Evolutionary conservation across 2,329 filamentous ascomycete species (phyloP), one percentile per base, ranked within the genome.

Genomic region (Claviceps sp.): DNA sequence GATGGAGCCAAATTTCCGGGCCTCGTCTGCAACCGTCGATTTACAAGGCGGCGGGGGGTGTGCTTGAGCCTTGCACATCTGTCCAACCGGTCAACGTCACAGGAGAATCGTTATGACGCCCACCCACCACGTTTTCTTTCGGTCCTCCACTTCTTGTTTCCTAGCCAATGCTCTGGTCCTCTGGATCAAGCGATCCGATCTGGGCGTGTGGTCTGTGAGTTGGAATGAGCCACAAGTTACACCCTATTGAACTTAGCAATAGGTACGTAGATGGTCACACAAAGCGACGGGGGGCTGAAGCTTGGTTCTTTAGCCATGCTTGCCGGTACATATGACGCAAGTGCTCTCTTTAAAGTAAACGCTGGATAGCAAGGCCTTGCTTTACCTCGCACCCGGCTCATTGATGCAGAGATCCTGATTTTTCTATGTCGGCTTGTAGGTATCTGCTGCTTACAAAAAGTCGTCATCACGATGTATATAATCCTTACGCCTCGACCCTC

Each of bases 291-390:
- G 1, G 34, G 34, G 18, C 4, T 3, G 40, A 48, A 50, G 42
- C 48, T 42, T 30, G 48, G 44, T 42, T 26, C 38, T 13, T n/a
- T 24, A 37, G 44, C 49, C 49, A 46, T 36, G 41, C 34, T 48
- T 18, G 37, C 42, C 24, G 34, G 44, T 24, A 41, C 50, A 30
- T 18, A 54, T 54, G 53, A 54, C 53, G 51, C 49, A 54, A 52
- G 34, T 14, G 47, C 18, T 5, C 37, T 20, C 14, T n/a, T 14
- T 9, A 16, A 7, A 14, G 20, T 26, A 37, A 48, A 46, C 37
- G 20, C 22, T 47, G 30, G 49, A 40, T 9, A 43, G 42, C n/a
- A 36, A 41, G 18, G 24, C 49, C 37, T 36, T 46, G 34, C 13
- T 36, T 14, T 44, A n/a, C 16, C 20, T 30, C 42, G 24, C 24